These are phyloP conservation scores for Mimosa bimucronata DNA, from an alignment of 306 rosid genomes.

Conservation along the genomic window DNA sequence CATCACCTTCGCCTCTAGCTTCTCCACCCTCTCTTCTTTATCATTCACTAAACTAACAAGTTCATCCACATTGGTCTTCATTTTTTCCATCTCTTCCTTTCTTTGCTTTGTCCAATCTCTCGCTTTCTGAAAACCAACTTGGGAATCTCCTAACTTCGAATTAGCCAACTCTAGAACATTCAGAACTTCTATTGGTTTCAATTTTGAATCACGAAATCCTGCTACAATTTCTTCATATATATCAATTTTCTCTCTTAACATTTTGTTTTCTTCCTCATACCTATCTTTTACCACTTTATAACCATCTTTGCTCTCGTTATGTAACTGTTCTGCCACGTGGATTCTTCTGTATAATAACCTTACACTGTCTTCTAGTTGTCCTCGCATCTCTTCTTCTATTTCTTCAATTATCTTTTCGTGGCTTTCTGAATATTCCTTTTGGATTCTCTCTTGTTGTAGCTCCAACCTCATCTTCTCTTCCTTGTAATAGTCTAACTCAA, in stretches of 20 bases:
- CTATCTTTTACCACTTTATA: slow-evolving; percentile 42
- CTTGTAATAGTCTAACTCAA: slow-evolving; percentile 48
- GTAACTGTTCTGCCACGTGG: slow-evolving; percentile 71
- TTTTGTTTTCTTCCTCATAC: slow-evolving; percentile 52
- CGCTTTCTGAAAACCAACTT: slow-evolving; percentile 32
- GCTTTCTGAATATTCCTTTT: slow-evolving; percentile 44
- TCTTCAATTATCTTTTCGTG: slow-evolving; percentile 64
- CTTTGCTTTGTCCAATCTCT: slow-evolving; percentile 50
- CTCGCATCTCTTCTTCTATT: slow-evolving; percentile 49
- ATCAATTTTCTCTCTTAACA: slow-evolving; percentile 45
- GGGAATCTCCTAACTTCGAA: slow-evolving; percentile 44
- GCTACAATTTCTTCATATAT: slow-evolving; percentile 48
- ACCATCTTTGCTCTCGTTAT: slow-evolving; percentile 59
- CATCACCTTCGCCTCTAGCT: slow-evolving; percentile 61
- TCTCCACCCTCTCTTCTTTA: slow-evolving; percentile 64
- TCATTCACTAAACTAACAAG: slow-evolving; percentile 41
- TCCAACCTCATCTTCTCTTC: slow-evolving; percentile 54
- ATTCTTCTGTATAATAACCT: slow-evolving; percentile 62
- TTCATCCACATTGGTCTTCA: slow-evolving; percentile 36
- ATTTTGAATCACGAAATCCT: background rate
- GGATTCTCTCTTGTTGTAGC: slow-evolving; percentile 41
- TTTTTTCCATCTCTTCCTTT: slow-evolving; percentile 44
- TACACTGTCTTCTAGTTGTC: slow-evolving; percentile 58
- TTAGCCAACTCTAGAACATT: slow-evolving; percentile 37
- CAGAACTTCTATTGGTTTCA: slow-evolving; percentile 7